Percentiles rank a stretch among this genome's conserved stretches.
These are phyloP conservation scores for Nakazawaea laoshanensis DNA, from an alignment of 805 yeast genomes.

Conservation along the genomic window DNA sequence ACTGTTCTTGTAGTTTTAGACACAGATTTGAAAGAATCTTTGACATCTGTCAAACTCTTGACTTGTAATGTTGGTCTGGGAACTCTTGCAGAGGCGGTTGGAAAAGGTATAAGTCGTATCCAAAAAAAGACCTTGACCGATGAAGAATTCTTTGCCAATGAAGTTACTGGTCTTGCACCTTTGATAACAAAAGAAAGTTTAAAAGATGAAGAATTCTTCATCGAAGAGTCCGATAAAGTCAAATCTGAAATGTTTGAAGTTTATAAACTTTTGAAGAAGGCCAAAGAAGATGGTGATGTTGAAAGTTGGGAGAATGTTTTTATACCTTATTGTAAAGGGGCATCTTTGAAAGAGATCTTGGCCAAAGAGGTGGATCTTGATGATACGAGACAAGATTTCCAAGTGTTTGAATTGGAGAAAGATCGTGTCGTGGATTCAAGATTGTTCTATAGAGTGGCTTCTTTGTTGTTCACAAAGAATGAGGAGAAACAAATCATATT, in stretches of 20 bases:
- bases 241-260: constrained; percentile 19
- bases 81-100: constrained; percentile 59
- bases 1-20: constrained; percentile 34
- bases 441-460: constrained; percentile 39
- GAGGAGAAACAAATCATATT: constrained; percentile 16
- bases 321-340: constrained; percentile 21
- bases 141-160: constrained; percentile 12
- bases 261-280: constrained; percentile 18
- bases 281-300: constrained; percentile 15
- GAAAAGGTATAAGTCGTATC: constrained; percentile 38
- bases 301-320: constrained; percentile 22
- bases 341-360: constrained; percentile 19
- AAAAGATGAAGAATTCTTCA: constrained; percentile 18
- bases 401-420: constrained; percentile 50
- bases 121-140: constrained; percentile 12
- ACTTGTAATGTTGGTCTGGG: constrained; percentile 59
- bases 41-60: constrained; percentile 33
- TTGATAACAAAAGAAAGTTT: constrained; percentile 15
- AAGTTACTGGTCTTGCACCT: constrained; percentile 18
- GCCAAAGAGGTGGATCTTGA: constrained; percentile 13
- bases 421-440: constrained; percentile 59
- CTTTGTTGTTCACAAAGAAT: constrained; percentile 26
- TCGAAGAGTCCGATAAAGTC: constrained; percentile 13
- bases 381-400: constrained; percentile 21
- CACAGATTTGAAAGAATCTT: constrained; percentile 32